phyloP scores from a whole-genome alignment of 2,329 filamentous ascomycete species.

The Colletotrichum agaves region DNA sequence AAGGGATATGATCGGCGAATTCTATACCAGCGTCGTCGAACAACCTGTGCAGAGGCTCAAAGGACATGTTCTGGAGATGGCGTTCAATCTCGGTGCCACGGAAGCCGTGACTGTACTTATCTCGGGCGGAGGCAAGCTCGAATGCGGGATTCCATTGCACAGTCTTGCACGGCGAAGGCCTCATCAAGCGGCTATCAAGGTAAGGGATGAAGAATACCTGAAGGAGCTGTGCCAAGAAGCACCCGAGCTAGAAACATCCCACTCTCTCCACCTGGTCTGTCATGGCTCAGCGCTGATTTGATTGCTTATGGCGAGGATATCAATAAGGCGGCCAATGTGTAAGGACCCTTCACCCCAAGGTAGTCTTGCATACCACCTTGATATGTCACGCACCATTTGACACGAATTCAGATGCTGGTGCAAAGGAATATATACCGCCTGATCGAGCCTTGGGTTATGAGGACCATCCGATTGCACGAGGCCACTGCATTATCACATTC shows the following conservation, averaged over 20 bases:
- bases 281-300: constrained; percentile 4
- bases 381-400: background rate
- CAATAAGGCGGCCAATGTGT: background rate
- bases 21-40: background rate
- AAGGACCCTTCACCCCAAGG: background rate
- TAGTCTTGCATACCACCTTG: no score
- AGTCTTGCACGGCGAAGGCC: constrained; percentile 1
- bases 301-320: constrained; percentile 1
- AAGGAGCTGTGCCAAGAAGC: background rate
- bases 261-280: background rate
- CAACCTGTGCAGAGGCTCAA: constrained; percentile 10
- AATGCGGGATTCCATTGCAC: constrained; percentile 3
- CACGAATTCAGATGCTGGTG: background rate
- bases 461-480: background rate
- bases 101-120: constrained; percentile 9
- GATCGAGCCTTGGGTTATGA: background rate
- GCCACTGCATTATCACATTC: constrained; percentile 2
- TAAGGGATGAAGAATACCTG: constrained; percentile 2
- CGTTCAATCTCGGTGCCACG: constrained; percentile 10
- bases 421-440: background rate
- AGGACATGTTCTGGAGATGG: constrained; percentile 9
- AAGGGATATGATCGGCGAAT: background rate
- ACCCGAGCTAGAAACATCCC: constrained; percentile 6
- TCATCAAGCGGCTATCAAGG: background rate
- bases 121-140: constrained; percentile 14